These are phyloP conservation scores for Fusarium drepaniforme DNA, from an alignment of 2,329 filamentous ascomycete genomes.

Conservation along the genomic window DNA sequence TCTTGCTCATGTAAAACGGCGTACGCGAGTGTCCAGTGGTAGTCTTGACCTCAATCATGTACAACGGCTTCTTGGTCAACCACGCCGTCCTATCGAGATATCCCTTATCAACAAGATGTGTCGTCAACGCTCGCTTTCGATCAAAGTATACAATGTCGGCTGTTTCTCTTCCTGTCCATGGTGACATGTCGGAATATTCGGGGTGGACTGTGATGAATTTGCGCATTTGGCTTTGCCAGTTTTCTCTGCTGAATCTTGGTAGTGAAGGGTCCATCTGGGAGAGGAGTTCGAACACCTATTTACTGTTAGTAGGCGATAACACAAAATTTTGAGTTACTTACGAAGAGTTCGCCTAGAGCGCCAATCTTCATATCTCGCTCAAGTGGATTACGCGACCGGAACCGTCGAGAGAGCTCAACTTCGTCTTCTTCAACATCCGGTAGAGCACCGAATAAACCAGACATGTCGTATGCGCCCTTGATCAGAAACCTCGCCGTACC, in stretches of 20 bases:
- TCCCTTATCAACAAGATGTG: conserved; percentile 48
- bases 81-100: conserved; percentile 48
- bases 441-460: conserved; percentile 20
- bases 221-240: conserved; percentile 64
- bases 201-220: conserved; percentile 53
- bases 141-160: conserved; percentile 62
- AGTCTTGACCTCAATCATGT: conserved; percentile 65
- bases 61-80: conserved; percentile 48
- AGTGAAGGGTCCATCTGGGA: conserved; percentile 42
- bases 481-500: background rate
- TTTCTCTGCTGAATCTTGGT: conserved; percentile 51
- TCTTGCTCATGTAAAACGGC: conserved; percentile 61
- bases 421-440: conserved; percentile 24
- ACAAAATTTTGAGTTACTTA: background rate
- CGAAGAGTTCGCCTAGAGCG: conserved; percentile 37
- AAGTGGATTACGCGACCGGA: conserved; percentile 1
- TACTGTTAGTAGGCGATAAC: background rate
- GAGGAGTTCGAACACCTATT: conserved; percentile 58
- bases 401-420: conserved; percentile 5
- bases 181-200: conserved; percentile 53
- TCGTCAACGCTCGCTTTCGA: conserved; percentile 47
- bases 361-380: conserved; percentile 35
- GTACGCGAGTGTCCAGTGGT: conserved; percentile 53
- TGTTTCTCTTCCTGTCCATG: conserved; percentile 58
- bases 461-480: conserved; percentile 3